These are phyloP conservation scores for Alternaria gaisen DNA, from an alignment of 2,329 filamentous ascomycete genomes.

Conservation along the genomic window DNA sequence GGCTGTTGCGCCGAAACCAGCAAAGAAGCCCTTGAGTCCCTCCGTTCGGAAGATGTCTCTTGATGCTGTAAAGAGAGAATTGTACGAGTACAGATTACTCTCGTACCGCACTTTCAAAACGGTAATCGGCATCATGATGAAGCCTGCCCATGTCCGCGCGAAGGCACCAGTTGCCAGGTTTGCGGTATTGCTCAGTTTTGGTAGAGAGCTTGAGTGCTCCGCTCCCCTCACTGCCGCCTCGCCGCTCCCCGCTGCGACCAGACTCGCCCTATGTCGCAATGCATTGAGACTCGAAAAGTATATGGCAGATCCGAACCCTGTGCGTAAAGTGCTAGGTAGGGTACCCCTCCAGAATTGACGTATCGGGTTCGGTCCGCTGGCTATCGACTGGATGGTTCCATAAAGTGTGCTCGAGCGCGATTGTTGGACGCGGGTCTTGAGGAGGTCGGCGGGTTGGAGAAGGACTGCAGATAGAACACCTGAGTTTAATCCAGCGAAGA, in stretches of 20 bases:
- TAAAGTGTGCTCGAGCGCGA: conserved; percentile 74
- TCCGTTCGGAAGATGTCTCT: conserved; percentile 77
- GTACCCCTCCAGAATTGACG: conserved; percentile 90
- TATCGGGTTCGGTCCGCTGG: conserved; percentile 71
- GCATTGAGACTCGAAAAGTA: conserved; percentile 92
- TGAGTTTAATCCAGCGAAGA: conserved; percentile 85
- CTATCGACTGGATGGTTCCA: conserved; percentile 74
- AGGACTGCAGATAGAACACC: conserved; percentile 88
- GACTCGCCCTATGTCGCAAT: conserved; percentile 72
- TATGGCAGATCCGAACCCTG: conserved; percentile 88
- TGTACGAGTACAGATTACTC: conserved; percentile 84
- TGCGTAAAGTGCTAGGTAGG: conserved; percentile 89
- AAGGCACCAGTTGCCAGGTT: conserved; percentile 87
- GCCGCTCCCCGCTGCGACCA: conserved; percentile 29
- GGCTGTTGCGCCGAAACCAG: conserved; percentile 92
- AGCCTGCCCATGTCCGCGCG: conserved; percentile 85
- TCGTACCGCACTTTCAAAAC: conserved; percentile 98
- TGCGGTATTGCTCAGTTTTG: conserved; percentile 81
- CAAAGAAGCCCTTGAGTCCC: conserved; percentile 86
- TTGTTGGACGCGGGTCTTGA: conserved; percentile 96
- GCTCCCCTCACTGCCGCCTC: conserved; percentile 22
- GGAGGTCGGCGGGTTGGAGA: conserved; percentile 91
- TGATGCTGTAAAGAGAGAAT: conserved; percentile 75
- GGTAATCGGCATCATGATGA: conserved; percentile 94
- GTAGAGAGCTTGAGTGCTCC: conserved; percentile 73